A percentile compares a stretch with the other conserved stretches of the same genome.
Evolutionary conservation across 1,284 basidiomycete species (phyloP).

Genomic region (Afroboletus lepidellus): DNA sequence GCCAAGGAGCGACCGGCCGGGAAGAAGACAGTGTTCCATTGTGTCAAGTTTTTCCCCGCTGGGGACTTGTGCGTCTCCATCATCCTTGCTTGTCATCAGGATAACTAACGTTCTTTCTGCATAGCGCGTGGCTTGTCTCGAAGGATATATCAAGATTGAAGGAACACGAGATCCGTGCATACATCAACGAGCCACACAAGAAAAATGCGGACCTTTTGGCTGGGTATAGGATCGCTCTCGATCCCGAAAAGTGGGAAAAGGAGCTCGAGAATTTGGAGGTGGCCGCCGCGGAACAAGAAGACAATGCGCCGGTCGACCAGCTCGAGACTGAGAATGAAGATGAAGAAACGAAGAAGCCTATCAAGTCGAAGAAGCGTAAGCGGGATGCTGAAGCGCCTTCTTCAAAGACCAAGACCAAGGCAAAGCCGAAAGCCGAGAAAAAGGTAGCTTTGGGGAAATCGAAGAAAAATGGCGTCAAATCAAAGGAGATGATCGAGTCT

Average conservation of each 20-base stretch:
- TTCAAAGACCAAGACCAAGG: conserved; percentile 42
- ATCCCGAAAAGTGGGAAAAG: conserved; percentile 77
- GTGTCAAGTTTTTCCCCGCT: conserved; percentile 85
- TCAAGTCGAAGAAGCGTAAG: conserved; percentile 62
- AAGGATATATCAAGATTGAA: conserved; percentile 83
- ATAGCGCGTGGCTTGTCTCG: conserved; percentile 81
- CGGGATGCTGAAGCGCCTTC: conserved; percentile 44
- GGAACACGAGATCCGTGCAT: conserved; percentile 80
- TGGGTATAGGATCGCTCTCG: conserved; percentile 82
- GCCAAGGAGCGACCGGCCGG: conserved; percentile 64
- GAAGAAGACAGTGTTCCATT: conserved; percentile 74
- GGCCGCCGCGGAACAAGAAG: conserved; percentile 54
- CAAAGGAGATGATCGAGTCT: conserved; percentile 66
- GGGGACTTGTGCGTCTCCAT: conserved; percentile 80
- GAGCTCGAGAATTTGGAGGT: conserved; percentile 47
- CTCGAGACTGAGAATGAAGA: conserved; percentile 54
- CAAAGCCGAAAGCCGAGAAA: conserved; percentile 38
- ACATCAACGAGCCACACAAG: conserved; percentile 74
- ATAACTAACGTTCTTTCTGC: conserved; percentile 16
- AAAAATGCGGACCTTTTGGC: conserved; percentile 72
- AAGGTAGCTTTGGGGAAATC: conserved; percentile 37
- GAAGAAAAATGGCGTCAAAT: conserved; percentile 62
- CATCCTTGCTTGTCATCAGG: conserved; percentile 9
- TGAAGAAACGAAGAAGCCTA: conserved; percentile 50
- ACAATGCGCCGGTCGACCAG: conserved; percentile 67